Conservation (phyloP, 108 stramenopile species). For the Phaeodactylum tricornutum region DNA sequence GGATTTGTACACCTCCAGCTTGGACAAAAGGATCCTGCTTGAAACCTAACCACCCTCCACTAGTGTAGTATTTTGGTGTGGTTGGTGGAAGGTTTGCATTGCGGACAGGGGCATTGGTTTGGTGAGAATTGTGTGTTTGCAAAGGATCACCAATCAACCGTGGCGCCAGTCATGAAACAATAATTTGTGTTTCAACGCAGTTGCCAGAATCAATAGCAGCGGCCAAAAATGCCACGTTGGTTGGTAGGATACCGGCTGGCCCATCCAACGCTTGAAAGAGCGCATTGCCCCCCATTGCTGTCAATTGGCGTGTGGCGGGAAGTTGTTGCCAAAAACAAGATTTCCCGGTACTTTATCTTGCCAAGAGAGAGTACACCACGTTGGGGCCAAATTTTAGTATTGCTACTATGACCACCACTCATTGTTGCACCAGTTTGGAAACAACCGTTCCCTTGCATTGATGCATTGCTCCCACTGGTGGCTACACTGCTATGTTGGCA, state of each 20-base stretch:
- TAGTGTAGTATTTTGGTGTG: constrained; percentile 31
- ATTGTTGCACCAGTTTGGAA: too few relatives aligned
- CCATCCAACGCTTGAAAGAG: constrained; percentile 24
- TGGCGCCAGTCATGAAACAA: constrained; percentile 41
- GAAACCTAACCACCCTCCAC: constrained; percentile 38
- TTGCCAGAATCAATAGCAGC: constrained; percentile 38
- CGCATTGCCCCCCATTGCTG: constrained; percentile 26
- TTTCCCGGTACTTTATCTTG: constrained; percentile 25
- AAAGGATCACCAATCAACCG: constrained; percentile 43
- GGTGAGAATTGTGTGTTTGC: background rate
- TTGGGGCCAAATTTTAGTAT: constrained; percentile 46
- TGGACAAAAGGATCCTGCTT: constrained; percentile 46
- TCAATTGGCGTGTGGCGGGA: constrained; percentile 13
- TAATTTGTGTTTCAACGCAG: constrained; percentile 37
- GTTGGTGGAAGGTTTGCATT: constrained; percentile 38
- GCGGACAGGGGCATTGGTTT: background rate
- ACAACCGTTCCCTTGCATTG: too few relatives aligned
- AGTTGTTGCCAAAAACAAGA: constrained; percentile 1
- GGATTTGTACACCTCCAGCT: constrained; percentile 30
- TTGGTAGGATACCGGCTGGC: constrained; percentile 37
- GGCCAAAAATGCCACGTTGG: constrained; percentile 30
- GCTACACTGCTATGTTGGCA: constrained; percentile 20
- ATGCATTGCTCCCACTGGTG: too few relatives aligned
- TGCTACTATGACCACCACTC: too few relatives aligned
- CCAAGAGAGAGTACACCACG: constrained; percentile 25